Percentiles rank a stretch among this genome's conserved stretches.
These are phyloP conservation scores for Salvia hispanica DNA, from an alignment of 257 asterid genomes.

Conservation along the genomic window DNA sequence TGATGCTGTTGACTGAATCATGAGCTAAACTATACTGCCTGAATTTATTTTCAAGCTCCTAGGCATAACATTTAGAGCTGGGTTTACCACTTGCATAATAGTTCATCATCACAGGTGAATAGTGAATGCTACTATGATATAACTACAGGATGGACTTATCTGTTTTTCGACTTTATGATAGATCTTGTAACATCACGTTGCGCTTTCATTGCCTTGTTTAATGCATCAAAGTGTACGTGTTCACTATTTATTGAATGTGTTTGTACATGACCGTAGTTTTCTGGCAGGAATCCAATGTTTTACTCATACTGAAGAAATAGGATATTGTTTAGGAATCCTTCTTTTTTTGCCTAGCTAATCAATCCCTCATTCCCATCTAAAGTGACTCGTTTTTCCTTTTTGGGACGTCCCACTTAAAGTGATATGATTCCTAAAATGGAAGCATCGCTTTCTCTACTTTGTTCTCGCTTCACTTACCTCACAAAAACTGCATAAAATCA, in stretches of 20 bases:
- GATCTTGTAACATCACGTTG: constrained; percentile 12
- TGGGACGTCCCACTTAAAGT: too few relatives aligned
- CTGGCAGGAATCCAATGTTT: not conserved
- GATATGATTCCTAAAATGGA: too few relatives aligned
- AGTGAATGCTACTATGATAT: not conserved
- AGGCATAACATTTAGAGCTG: constrained; percentile 13
- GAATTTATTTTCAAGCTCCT: constrained; percentile 12
- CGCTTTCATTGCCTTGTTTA: not conserved
- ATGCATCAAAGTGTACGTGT: constrained; percentile 1
- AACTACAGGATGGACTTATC: not conserved
- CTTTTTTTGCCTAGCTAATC: not conserved
- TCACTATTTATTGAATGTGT: constrained; percentile 12
- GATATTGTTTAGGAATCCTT: not conserved
- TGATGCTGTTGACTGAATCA: constrained; percentile 3
- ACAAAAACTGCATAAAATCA: too few relatives aligned
- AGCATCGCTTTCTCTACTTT: too few relatives aligned
- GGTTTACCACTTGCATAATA: not conserved
- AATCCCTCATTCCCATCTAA: too few relatives aligned
- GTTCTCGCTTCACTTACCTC: too few relatives aligned
- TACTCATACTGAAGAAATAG: not conserved
- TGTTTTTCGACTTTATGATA: constrained; percentile 12
- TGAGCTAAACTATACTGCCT: constrained; percentile 15
- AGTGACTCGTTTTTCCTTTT: not conserved
- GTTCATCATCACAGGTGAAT: constrained; percentile 6
- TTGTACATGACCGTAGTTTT: constrained; percentile 8